Base-by-base conservation (phyloP, 1,284 basidiomycete genomes). In the Ceraceosorus guamensis region DNA sequence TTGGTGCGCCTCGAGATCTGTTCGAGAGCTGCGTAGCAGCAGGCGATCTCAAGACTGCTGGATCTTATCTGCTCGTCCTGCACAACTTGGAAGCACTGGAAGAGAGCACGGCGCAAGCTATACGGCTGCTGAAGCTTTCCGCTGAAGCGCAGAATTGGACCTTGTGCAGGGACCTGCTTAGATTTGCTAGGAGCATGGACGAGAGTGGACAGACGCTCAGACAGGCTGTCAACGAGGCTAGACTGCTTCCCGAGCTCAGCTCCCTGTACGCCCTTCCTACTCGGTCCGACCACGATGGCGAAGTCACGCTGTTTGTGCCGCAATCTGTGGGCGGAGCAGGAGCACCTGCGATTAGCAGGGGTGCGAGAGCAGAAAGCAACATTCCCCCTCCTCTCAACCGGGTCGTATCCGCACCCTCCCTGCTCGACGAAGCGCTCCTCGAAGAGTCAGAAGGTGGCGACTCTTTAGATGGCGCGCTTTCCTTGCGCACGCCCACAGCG, bases 21-120 rank as follows among this genome's bases (percentile, higher is more conserved):
- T 96, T 96, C 71, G 91, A 95, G 80, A 83, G 82, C 41, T 97
- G 92, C 73, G 80, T 98, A 45, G 76, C 80, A 0, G 82, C 84
- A 2, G 83, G 85, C 32, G 83, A 86, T 11, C 80, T 92, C 61
- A 88, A 89, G 67, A 92, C 91, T 1, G 95, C 95, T 0, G 89
- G 86, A 0, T 91, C 89, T 13, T 97, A 96, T 76, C 81, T 98
- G 7, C 81, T 98, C 32, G 90, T 98, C 2, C 79, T 98, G 56
- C 92, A 98, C 76, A 91, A 88, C 61, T 81, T 97, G 49, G 91
- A 97, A 71, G 87, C 91, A 61, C 79, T 89, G 49, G 88, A 91
- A 61, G 64, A 66, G 35, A 71, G 66, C 47, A 68, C 58, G 4
- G 60, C 60, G 1, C 63, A 71, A 45, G 70, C 69, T 7, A 60